phyloP scores from a whole-genome alignment of 1,284 basidiomycete genomes.

The Sporisorium iseilematis-ciliati region DNA sequence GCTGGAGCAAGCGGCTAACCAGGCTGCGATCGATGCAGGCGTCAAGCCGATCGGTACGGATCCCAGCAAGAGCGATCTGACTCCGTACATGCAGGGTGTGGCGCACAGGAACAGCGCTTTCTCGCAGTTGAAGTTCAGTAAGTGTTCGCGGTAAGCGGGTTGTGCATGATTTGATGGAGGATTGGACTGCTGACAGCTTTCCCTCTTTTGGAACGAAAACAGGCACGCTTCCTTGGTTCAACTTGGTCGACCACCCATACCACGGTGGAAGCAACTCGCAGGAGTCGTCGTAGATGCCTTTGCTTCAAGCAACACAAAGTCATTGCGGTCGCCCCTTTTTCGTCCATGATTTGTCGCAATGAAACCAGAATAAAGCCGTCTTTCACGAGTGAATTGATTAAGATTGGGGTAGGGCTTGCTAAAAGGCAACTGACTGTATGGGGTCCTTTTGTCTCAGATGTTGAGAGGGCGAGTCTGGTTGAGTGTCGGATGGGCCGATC shows the following conservation, averaged over 20 bases:
- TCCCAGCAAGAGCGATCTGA: conserved; percentile 77
- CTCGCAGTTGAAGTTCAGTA: conserved; percentile 75
- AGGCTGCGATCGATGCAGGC: conserved; percentile 47
- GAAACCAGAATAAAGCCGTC: conserved; percentile 1
- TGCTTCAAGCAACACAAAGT: background rate
- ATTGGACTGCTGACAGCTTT: background rate
- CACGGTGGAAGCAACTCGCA: conserved; percentile 50
- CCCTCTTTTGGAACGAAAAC: too few relatives aligned
- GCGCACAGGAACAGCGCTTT: conserved; percentile 92
- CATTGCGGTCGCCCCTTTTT: background rate
- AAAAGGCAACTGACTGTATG: background rate
- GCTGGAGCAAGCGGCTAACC: conserved; percentile 52
- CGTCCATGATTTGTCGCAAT: background rate
- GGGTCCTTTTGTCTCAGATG: too few relatives aligned
- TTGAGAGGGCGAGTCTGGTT: background rate
- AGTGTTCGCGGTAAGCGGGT: conserved; percentile 37
- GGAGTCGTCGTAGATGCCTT: conserved; percentile 26
- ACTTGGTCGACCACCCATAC: conserved; percentile 67
- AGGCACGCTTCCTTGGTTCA: conserved; percentile 69
- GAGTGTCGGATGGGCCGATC: background rate
- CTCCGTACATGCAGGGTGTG: conserved; percentile 86
- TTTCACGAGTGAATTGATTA: background rate
- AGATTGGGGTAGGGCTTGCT: background rate
- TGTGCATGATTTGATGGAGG: too few relatives aligned
- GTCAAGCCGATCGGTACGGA: conserved; percentile 56